Evolutionary conservation across 2,329 filamentous ascomycete genomes (phyloP).

Genomic region (Colletotrichum gigasporum): DNA sequence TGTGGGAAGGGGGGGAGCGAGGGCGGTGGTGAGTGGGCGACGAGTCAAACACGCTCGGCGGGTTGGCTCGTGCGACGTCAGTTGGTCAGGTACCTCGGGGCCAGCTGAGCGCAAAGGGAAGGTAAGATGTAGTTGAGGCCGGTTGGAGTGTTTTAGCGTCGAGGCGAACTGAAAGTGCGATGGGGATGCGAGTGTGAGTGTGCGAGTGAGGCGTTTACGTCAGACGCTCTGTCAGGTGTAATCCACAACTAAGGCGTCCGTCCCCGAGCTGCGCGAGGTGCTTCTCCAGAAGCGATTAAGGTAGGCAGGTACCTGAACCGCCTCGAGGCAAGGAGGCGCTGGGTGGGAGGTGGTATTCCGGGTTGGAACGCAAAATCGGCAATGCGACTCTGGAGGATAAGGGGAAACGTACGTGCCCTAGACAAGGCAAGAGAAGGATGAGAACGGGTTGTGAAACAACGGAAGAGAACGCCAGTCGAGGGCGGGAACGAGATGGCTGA

Average conservation of each 20-base stretch:
- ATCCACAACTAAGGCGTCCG: neutral
- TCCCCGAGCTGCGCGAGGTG: too few species aligned
- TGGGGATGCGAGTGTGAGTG: constrained; percentile 12
- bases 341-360: constrained; percentile 10
- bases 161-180: constrained; percentile 8
- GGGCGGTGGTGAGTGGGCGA: neutral
- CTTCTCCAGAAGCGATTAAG: too few species aligned
- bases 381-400: constrained; percentile 3
- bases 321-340: constrained; percentile 3
- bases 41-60: constrained; percentile 21
- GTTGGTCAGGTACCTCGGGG: constrained; percentile 17
- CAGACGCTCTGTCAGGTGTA: constrained; percentile 21
- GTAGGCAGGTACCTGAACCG: neutral
- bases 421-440: neutral
- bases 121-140: neutral
- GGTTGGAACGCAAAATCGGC: constrained; percentile 3
- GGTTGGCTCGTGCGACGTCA: constrained; percentile 28
- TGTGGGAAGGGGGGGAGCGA: neutral
- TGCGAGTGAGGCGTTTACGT: constrained; percentile 20
- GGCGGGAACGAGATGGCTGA: constrained; percentile 18
- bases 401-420: too few species aligned
- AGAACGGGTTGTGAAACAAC: constrained; percentile 5
- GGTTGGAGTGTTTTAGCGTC: neutral
- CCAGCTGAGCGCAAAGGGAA: constrained; percentile 7
- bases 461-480: neutral